Evolutionary conservation across 2,329 filamentous ascomycete species (phyloP).

Genomic region (Calonectria crousiana): DNA sequence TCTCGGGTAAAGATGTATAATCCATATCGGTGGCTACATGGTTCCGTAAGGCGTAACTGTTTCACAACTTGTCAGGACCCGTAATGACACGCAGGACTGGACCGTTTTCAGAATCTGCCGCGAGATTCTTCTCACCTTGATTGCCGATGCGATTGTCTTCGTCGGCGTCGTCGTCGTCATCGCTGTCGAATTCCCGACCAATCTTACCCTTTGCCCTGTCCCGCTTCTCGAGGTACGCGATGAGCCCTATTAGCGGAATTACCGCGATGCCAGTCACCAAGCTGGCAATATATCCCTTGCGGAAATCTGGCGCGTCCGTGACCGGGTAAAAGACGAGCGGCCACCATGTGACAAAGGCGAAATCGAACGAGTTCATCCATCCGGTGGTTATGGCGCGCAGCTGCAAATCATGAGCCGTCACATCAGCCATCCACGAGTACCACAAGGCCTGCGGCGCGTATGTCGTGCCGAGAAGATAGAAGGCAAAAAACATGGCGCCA

Average conservation of each 20-base stretch:
- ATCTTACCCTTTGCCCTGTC: not conserved
- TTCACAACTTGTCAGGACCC: not conserved
- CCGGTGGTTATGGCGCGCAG: conserved; percentile 9
- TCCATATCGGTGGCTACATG: not conserved
- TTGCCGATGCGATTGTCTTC: not conserved
- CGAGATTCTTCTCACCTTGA: not conserved
- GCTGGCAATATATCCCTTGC: not conserved
- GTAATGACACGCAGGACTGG: not conserved
- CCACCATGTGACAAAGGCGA: conserved; percentile 17
- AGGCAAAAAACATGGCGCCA: not conserved
- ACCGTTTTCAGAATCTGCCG: too few relatives aligned
- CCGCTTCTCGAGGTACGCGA: not conserved
- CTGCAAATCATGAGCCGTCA: not conserved
- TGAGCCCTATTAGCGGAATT: not conserved
- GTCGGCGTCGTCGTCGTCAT: not conserved
- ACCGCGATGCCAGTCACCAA: not conserved
- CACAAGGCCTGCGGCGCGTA: not conserved
- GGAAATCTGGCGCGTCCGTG: not conserved
- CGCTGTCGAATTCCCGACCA: not conserved
- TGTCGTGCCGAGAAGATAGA: not conserved
- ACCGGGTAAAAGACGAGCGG: conserved; percentile 10
- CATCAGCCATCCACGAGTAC: conserved; percentile 2
- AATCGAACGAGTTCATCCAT: conserved; percentile 18
- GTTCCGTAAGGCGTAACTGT: not conserved
- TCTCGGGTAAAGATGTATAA: not conserved